Evolutionary conservation across 2,329 filamentous ascomycete genomes (phyloP).

Genomic region (Ilyonectria destructans): DNA sequence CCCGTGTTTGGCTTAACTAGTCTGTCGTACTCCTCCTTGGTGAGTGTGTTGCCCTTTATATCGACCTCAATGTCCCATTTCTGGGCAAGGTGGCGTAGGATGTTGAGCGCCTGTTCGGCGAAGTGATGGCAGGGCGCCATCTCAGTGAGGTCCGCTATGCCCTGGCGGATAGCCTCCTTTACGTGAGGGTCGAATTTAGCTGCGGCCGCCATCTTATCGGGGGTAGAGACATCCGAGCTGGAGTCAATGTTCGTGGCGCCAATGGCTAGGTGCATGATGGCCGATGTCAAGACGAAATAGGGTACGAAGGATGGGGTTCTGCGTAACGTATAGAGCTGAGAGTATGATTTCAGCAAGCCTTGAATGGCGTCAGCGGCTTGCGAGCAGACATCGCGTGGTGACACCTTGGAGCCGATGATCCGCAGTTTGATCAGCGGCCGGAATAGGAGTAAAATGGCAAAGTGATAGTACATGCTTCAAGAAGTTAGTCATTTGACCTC

Average conservation of each 20-base stretch:
- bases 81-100: conserved; percentile 70
- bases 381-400: conserved; percentile 77
- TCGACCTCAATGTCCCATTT: conserved; percentile 73
- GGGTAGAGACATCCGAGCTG: conserved; percentile 32
- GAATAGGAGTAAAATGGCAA: conserved; percentile 81
- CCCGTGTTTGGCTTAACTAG: conserved; percentile 64
- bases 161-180: conserved; percentile 65
- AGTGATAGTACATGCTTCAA: conserved; percentile 79
- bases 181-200: conserved; percentile 59
- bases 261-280: conserved; percentile 74
- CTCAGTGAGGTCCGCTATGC: conserved; percentile 71
- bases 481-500: conserved; percentile 23
- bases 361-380: conserved; percentile 75
- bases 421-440: conserved; percentile 78
- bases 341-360: conserved; percentile 70
- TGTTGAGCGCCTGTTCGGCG: conserved; percentile 73
- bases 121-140: conserved; percentile 76
- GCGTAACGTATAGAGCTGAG: conserved; percentile 72
- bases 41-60: conserved; percentile 54
- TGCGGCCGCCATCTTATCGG: conserved; percentile 53
- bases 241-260: conserved; percentile 57
- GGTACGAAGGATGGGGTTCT: conserved; percentile 74
- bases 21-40: conserved; percentile 57
- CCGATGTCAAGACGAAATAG: conserved; percentile 73
- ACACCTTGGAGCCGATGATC: conserved; percentile 75